Evolutionary conservation across 139 green algal species (phyloP), one percentile per base, ranked within the genome.

Genomic region (Micractinium sp.): DNA sequence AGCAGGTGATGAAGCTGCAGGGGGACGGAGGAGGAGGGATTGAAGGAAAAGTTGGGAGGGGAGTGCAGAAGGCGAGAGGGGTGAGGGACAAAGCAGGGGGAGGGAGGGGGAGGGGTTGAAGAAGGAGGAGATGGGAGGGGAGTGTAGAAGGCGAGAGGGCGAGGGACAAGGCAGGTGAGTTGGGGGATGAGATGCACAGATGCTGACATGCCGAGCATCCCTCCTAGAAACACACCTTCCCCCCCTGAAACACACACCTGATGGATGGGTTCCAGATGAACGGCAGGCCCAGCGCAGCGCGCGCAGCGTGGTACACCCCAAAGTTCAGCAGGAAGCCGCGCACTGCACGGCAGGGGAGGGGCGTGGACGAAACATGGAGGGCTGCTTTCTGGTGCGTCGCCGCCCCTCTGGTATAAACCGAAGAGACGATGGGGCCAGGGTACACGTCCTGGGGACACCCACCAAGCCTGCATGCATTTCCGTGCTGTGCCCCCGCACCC

Each of bases 241-340:
- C 7, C 74, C 33, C 18, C 80, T 15, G 27, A 18, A 39, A 4
- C 2, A 20, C 85, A 36, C 85, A 98, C 95, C 89, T 92, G 85
- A 98, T 96, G 86, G 95, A 91, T 3, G 97, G 96, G 89, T 91
- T 96, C 97, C 97, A 99, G 39, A 89, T 36, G 82, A 99, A 99
- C 14, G 95, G 91, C 88, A 98, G 89, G 22, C 95, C 93, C 76
- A 99, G 93, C 16, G 98, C 98, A 25, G 98, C 97, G 9, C 97
- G 91, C 0, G 96, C 97, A 33, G 98, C 97, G 87, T 98, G 94
- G 94, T 99, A 99, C n/a, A 99, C 98, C 0, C 98, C 98, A 93
- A 99, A 99, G 92, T 99, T 99, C 29, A 99, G 95, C 85, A 99
- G 93, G 91, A 99, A 98, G 31, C 98, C 98, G 18, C 98, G 94